Conservation (phyloP, 139 green algal genomes). For the Tetradesmus lagerheimii region DNA sequence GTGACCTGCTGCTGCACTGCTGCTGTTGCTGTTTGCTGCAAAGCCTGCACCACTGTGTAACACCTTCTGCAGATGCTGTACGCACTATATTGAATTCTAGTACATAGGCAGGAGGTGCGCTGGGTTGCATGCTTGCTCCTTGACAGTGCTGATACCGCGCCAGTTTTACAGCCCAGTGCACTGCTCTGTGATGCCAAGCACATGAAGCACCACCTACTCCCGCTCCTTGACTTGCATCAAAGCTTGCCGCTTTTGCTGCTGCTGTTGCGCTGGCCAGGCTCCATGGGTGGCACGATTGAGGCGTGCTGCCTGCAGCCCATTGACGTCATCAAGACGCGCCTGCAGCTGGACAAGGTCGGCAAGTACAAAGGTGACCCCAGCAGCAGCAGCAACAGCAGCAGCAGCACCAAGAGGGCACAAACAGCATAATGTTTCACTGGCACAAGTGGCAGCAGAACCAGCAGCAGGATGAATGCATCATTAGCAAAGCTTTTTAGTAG, state of each 20-base stretch:
- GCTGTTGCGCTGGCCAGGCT: constrained; percentile 66
- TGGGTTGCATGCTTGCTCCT: too few relatives aligned
- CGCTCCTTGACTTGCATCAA: background rate
- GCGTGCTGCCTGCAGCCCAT: constrained; percentile 93
- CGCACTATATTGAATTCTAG: too few relatives aligned
- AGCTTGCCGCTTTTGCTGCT: background rate
- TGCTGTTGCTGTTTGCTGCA: background rate
- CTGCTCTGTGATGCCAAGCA: background rate
- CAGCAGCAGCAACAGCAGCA: background rate
- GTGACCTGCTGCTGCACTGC: constrained; percentile 5
- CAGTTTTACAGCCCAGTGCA: too few relatives aligned
- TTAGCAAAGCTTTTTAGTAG: too few relatives aligned
- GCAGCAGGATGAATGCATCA: background rate
- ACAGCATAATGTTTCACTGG: background rate
- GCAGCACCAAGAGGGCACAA: background rate
- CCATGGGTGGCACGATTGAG: constrained; percentile 92
- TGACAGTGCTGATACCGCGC: too few relatives aligned
- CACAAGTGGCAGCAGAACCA: background rate
- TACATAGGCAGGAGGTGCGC: too few relatives aligned
- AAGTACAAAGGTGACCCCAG: constrained; percentile 80
- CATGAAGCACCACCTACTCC: background rate
- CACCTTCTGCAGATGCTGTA: too few relatives aligned
- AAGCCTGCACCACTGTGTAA: background rate
- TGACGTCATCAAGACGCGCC: constrained; percentile 94
- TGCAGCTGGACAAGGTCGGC: constrained; percentile 89